Evolutionary conservation across 2,329 filamentous ascomycete genomes (phyloP).

Genomic region (Fusarium algeriense): DNA sequence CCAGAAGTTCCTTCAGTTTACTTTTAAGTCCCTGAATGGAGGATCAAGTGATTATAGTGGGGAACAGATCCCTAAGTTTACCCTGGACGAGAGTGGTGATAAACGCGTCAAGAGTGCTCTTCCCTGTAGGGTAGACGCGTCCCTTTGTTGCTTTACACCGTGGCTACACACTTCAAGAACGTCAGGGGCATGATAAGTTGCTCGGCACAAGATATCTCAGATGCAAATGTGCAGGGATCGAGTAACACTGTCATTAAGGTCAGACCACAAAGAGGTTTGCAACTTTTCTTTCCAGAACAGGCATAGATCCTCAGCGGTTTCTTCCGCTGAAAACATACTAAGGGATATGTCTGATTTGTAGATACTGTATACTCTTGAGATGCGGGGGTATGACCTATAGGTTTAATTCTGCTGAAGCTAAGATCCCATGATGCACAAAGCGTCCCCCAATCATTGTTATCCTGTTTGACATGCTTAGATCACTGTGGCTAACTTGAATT

Average conservation of each 20-base stretch:
- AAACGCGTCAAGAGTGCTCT: not conserved
- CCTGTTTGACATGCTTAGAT: no score
- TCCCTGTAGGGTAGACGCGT: not conserved
- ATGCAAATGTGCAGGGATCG: not conserved
- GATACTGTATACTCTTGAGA: no score
- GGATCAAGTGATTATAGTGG: not conserved
- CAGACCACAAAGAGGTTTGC: not conserved
- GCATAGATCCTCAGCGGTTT: not conserved
- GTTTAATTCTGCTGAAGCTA: no score
- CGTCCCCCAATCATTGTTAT: no score
- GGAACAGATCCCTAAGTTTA: not conserved
- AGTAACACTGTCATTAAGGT: not conserved
- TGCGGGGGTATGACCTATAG: no score
- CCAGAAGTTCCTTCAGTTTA: not conserved
- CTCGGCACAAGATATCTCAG: not conserved
- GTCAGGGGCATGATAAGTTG: not conserved
- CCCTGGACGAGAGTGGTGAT: not conserved
- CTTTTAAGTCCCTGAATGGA: not conserved
- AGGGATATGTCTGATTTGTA: no score
- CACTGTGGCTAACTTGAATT: no score
- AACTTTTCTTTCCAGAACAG: not conserved
- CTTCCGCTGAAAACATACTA: not conserved
- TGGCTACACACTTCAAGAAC: not conserved
- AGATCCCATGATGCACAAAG: no score
- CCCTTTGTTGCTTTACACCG: not conserved